A percentile compares a stretch with the other conserved stretches of the same genome.
Conservation (phyloP, 768 basidiomycete species). For the Pisolithus orientalis region DNA sequence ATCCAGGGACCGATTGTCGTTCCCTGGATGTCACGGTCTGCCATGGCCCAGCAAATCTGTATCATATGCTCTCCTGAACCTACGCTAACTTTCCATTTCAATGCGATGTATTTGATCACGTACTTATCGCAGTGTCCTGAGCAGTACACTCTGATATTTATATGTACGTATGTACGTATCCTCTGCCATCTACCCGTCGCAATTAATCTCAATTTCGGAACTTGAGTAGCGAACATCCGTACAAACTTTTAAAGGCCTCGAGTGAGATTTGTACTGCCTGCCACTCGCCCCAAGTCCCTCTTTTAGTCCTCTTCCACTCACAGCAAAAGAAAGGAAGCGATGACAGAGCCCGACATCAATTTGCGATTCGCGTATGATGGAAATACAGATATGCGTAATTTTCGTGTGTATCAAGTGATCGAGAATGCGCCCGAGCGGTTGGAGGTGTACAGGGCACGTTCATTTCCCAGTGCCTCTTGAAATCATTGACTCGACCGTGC, state of each 20-base stretch:
- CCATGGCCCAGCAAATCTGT: too few species aligned
- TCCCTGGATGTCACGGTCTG: too few species aligned
- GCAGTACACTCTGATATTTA: background rate
- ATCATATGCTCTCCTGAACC: constrained; percentile 17
- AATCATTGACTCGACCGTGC: background rate
- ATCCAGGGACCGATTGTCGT: too few species aligned
- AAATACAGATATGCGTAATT: constrained; percentile 37
- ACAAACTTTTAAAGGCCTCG: background rate
- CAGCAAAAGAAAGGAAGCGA: constrained; percentile 2
- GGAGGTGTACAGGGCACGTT: constrained; percentile 39
- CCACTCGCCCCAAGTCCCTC: background rate
- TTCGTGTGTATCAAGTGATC: constrained; percentile 32
- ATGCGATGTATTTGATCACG: constrained; percentile 13
- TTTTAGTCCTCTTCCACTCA: background rate
- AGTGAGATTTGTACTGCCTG: background rate
- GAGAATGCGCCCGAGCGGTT: constrained; percentile 22
- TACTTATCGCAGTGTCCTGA: constrained; percentile 16
- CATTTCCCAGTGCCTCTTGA: background rate
- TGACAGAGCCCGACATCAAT: constrained; percentile 31
- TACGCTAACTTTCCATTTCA: constrained; percentile 3
- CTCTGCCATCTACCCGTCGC: constrained; percentile 11
- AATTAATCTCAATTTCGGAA: constrained; percentile 15
- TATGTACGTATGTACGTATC: background rate
- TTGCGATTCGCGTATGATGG: constrained; percentile 33
- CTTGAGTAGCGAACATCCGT: constrained; percentile 13